Evolutionary conservation across 2,329 filamentous ascomycete genomes (phyloP).

Genomic region (Sordariomycetes sp.): DNA sequence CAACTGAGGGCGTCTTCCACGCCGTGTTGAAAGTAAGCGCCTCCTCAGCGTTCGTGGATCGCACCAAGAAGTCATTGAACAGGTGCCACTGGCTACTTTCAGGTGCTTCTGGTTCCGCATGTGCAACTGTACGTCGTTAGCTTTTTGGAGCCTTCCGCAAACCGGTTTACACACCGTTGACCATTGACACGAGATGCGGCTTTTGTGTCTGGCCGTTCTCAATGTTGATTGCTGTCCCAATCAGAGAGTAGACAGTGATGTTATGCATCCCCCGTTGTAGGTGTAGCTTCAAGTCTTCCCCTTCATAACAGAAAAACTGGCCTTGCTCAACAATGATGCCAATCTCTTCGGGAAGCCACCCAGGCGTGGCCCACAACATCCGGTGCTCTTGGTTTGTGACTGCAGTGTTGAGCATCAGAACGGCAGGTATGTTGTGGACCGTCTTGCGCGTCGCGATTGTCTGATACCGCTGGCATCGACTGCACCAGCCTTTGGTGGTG

Average conservation of each 20-base stretch:
- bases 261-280: conserved; percentile 70
- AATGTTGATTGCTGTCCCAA: conserved; percentile 85
- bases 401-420: conserved; percentile 83
- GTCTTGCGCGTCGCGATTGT: conserved; percentile 77
- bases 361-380: conserved; percentile 77
- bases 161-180: conserved; percentile 55
- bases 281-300: conserved; percentile 75
- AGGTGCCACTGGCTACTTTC: conserved; percentile 77
- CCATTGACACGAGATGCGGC: conserved; percentile 81
- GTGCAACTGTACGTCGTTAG: conserved; percentile 43
- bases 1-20: conserved; percentile 87
- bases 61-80: conserved; percentile 94
- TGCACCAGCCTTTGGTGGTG: conserved; percentile 87
- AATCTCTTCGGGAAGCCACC: conserved; percentile 90
- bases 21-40: conserved; percentile 80
- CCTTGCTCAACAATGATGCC: conserved; percentile 83
- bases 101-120: conserved; percentile 51
- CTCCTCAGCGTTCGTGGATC: conserved; percentile 69
- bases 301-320: conserved; percentile 93
- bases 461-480: conserved; percentile 83
- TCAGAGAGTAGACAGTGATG: conserved; percentile 82
- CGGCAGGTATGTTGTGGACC: conserved; percentile 70
- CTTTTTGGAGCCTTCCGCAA: conserved; percentile 3
- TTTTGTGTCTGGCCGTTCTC: conserved; percentile 79
- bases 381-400: conserved; percentile 64